Percentiles rank a stretch among this genome's conserved stretches.
These are phyloP conservation scores for Pseudomonodictys pantanalensis DNA, from an alignment of 495 filamentous ascomycete species.

Conservation along the genomic window DNA sequence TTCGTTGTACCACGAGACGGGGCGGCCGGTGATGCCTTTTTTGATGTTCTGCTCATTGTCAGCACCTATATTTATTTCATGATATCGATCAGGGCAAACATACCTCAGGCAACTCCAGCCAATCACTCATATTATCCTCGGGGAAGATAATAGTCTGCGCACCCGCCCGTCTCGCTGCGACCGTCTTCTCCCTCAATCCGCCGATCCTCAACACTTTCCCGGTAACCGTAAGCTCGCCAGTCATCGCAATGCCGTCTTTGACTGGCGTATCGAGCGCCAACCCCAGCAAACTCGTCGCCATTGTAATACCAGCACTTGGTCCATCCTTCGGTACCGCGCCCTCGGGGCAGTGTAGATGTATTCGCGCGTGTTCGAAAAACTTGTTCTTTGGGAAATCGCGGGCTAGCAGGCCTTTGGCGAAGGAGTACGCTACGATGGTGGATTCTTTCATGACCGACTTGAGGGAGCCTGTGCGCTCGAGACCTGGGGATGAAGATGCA, in stretches of 20 bases:
- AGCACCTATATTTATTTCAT: conserved; percentile 33
- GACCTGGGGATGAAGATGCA: conserved; percentile 65
- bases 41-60: conserved; percentile 81
- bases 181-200: conserved; percentile 96
- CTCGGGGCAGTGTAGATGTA: conserved; percentile 97
- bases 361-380: conserved; percentile 94
- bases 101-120: conserved; percentile 97
- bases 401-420: conserved; percentile 85
- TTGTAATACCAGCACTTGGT: conserved; percentile 92
- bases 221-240: conserved; percentile 94
- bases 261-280: conserved; percentile 75
- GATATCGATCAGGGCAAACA: conserved; percentile 35
- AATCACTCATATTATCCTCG: conserved; percentile 89
- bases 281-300: conserved; percentile 88
- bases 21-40: conserved; percentile 82
- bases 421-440: conserved; percentile 89
- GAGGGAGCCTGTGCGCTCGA: conserved; percentile 91
- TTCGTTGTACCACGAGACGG: conserved; percentile 90
- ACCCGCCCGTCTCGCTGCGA: conserved; percentile 89
- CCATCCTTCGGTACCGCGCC: conserved; percentile 95
- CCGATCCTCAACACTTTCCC: conserved; percentile 97
- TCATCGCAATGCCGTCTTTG: conserved; percentile 92
- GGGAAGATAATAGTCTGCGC: conserved; percentile 96
- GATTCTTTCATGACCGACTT: conserved; percentile 99
- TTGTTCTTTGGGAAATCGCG: conserved; percentile 79